phyloP scores from a whole-genome alignment of 495 filamentous ascomycete genomes.

The Immersiella caudata region DNA sequence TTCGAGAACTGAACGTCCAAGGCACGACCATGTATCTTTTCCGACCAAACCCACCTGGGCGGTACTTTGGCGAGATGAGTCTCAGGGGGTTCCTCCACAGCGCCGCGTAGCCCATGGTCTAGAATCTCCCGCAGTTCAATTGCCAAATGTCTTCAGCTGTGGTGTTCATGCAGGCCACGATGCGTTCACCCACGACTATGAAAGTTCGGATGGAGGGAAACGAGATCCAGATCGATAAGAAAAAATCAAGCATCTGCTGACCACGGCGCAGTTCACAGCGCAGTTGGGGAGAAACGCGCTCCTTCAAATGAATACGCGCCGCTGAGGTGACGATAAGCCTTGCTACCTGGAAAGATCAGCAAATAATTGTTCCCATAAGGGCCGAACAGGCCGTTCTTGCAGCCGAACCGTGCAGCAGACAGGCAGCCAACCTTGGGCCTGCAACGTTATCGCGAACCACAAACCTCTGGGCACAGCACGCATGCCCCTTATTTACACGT shows the following conservation, averaged over 20 bases:
- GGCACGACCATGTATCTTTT: conserved; percentile 4
- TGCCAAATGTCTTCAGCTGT: background rate
- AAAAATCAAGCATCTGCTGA: background rate
- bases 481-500: background rate
- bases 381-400: conserved; percentile 14
- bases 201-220: background rate
- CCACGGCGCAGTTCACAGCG: background rate
- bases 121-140: background rate
- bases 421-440: background rate
- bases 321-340: background rate
- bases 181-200: background rate
- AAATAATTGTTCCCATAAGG: conserved; percentile 18
- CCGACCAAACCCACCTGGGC: conserved; percentile 13
- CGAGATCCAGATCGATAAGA: background rate
- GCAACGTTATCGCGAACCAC: conserved; percentile 17
- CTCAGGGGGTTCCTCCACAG: conserved; percentile 18
- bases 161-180: background rate
- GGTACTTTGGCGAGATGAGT: conserved; percentile 23
- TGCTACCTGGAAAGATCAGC: conserved; percentile 14
- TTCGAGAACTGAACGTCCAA: background rate
- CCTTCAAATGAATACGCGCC: background rate
- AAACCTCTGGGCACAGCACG: conserved; percentile 1
- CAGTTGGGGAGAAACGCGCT: background rate
- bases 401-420: background rate
- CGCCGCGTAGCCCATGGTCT: background rate